Evolutionary conservation across 2,329 filamentous ascomycete genomes (phyloP).

Genomic region (Penicillium occitanis): DNA sequence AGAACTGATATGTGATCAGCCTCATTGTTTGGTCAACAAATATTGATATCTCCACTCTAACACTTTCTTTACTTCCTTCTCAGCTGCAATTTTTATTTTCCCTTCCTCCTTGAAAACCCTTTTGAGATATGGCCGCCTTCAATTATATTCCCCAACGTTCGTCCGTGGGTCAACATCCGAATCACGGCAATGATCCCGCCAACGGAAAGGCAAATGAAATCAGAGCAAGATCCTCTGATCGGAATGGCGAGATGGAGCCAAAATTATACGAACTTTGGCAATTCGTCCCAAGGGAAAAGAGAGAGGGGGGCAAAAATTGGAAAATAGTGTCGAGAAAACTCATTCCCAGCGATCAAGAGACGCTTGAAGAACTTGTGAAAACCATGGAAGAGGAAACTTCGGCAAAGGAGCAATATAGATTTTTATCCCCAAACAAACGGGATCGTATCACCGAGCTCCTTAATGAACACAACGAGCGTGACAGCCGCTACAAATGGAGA

Average conservation of each 20-base stretch:
- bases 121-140: not conserved
- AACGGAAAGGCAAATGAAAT: slow-evolving; percentile 1
- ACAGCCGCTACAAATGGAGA: slow-evolving; percentile 38
- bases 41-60: not conserved
- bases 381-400: slow-evolving; percentile 21
- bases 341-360: slow-evolving; percentile 9
- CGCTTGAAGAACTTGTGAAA: slow-evolving; percentile 5
- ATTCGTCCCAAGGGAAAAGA: not conserved
- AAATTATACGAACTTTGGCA: slow-evolving; percentile 9
- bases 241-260: not conserved
- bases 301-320: slow-evolving; percentile 1
- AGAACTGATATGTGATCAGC: not conserved
- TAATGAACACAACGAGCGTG: slow-evolving; percentile 31
- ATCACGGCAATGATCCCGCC: not conserved
- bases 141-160: not conserved
- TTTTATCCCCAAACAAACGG: slow-evolving; percentile 31
- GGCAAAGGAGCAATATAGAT: slow-evolving; percentile 32
- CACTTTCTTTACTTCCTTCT: not conserved
- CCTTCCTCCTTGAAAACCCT: not conserved
- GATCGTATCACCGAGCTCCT: slow-evolving; percentile 39
- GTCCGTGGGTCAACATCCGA: not conserved
- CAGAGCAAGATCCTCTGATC: not conserved
- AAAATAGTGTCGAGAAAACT: not conserved
- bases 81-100: not conserved
- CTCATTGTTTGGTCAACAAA: not conserved